A percentile compares a stretch with the other conserved stretches of the same genome.
These are phyloP conservation scores for Austroboletus eburneus DNA, from an alignment of 768 basidiomycete genomes.

Conservation along the genomic window DNA sequence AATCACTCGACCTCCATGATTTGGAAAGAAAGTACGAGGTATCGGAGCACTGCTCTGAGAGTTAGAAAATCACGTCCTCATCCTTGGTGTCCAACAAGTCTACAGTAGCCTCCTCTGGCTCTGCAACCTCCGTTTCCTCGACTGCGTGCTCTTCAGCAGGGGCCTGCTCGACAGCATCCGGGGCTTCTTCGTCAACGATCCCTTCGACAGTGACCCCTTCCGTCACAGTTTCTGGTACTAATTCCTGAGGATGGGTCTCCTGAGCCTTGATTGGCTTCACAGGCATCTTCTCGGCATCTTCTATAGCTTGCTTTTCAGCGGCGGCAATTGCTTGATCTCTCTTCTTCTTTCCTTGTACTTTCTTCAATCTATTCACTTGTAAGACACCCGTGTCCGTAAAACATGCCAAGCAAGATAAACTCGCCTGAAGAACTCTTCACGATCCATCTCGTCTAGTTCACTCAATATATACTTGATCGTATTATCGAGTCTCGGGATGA, in stretches of 20 bases:
- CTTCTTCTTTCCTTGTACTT: constrained; percentile 98
- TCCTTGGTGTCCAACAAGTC: constrained; percentile 86
- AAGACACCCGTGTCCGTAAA: constrained; percentile 1
- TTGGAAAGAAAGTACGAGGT: constrained; percentile 5
- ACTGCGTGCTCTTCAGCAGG: constrained; percentile 24
- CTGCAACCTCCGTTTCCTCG: constrained; percentile 21
- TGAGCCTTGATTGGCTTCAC: constrained; percentile 1
- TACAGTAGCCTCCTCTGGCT: constrained; percentile 32
- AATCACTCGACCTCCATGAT: background rate
- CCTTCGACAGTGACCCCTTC: constrained; percentile 8
- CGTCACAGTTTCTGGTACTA: background rate
- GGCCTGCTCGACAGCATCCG: no score
- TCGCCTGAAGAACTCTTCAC: constrained; percentile 89
- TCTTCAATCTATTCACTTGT: constrained; percentile 66
- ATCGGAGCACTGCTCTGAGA: constrained; percentile 4
- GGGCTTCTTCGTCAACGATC: constrained; percentile 8
- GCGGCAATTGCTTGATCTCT: constrained; percentile 54
- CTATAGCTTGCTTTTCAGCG: constrained; percentile 18
- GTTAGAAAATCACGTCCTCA: constrained; percentile 88
- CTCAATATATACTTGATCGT: constrained; percentile 98
- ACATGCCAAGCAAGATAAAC: constrained; percentile 14
- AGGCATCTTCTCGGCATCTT: constrained; percentile 6
- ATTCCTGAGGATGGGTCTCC: constrained; percentile 9
- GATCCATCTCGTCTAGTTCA: constrained; percentile 98
- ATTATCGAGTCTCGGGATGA: constrained; percentile 94